A percentile compares a stretch with the other conserved stretches of the same genome.
Evolutionary conservation across 306 rosid genomes (phyloP).

Genomic region (Fagus crenata): DNA sequence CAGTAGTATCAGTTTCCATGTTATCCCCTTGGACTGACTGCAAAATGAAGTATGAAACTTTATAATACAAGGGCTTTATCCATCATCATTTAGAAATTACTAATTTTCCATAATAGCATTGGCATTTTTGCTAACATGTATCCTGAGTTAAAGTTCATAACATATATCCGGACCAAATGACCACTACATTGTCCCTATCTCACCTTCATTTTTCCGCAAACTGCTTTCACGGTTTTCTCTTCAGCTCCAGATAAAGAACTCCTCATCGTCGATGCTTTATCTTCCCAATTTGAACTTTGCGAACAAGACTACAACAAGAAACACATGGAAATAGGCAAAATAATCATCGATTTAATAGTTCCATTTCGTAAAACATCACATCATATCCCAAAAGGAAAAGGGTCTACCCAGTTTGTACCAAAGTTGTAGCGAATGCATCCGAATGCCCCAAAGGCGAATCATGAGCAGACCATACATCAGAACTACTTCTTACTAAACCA

Average conservation of each 20-base stretch:
- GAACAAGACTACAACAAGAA: constrained; percentile 44
- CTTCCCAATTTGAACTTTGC: constrained; percentile 40
- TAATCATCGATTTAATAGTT: constrained; percentile 23
- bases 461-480: constrained; percentile 53
- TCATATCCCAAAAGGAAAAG: constrained; percentile 17
- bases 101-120: constrained; percentile 15
- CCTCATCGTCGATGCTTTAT: constrained; percentile 48
- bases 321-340: constrained; percentile 6
- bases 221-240: constrained; percentile 62
- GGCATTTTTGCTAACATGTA: neutral
- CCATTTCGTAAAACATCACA: neutral
- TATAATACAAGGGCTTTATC: neutral
- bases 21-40: constrained; percentile 50
- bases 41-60: constrained; percentile 25
- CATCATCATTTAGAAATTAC: constrained; percentile 12
- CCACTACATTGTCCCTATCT: constrained; percentile 16
- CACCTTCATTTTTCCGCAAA: constrained; percentile 66
- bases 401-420: constrained; percentile 41
- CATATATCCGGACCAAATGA: constrained; percentile 13
- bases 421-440: constrained; percentile 39
- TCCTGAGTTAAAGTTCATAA: neutral
- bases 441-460: constrained; percentile 42
- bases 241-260: constrained; percentile 66
- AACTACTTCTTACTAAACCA: constrained; percentile 39
- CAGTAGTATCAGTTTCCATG: constrained; percentile 38